phyloP scores from a whole-genome alignment of 495 filamentous ascomycete species.

The Haplographium delicatum region DNA sequence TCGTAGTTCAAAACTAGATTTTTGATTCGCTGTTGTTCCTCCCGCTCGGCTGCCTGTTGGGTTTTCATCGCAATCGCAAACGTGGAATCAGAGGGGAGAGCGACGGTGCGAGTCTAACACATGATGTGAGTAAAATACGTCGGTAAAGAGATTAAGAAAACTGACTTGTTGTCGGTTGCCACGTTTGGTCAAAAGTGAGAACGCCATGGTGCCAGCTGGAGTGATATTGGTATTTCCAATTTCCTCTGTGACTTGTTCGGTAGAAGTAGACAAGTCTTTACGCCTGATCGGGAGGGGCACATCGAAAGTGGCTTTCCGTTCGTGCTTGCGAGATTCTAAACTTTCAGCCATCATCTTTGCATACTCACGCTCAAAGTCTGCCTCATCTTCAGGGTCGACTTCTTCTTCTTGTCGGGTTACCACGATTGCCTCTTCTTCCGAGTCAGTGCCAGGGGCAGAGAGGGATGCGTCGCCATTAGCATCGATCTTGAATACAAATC shows the following conservation, averaged over 20 bases:
- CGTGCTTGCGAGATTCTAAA: slow-evolving; percentile 86
- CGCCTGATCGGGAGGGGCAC: slow-evolving; percentile 86
- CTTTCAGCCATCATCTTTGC: slow-evolving; percentile 99
- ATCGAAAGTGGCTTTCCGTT: slow-evolving; percentile 90
- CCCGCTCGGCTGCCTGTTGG: slow-evolving; percentile 89
- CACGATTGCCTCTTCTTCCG: slow-evolving; percentile 80
- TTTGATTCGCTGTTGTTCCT: slow-evolving; percentile 97
- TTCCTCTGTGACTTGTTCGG: slow-evolving; percentile 46
- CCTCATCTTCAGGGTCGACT: slow-evolving; percentile 88
- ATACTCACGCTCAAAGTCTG: slow-evolving; percentile 96
- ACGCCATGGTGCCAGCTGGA: slow-evolving; percentile 72
- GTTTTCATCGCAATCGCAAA: slow-evolving; percentile 94
- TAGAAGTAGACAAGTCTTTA: slow-evolving; percentile 45
- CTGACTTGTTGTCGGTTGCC: slow-evolving; percentile 89
- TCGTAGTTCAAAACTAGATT: slow-evolving; percentile 95
- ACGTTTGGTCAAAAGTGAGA: slow-evolving; percentile 91
- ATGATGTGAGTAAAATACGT: slow-evolving; percentile 6
- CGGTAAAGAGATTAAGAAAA: slow-evolving; percentile 13
- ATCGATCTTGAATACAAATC: slow-evolving; percentile 14
- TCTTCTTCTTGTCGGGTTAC: slow-evolving; percentile 87
- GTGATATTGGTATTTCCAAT: slow-evolving; percentile 35
- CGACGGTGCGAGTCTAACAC: slow-evolving; percentile 80
- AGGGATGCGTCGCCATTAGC: slow-evolving; percentile 37
- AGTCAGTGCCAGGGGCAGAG: slow-evolving; percentile 52
- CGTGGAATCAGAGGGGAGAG: slow-evolving; percentile 87